Evolutionary conservation across 306 rosid species (phyloP), one percentile per base, ranked within the genome.

Genomic region (Dalbergia oliveri): DNA sequence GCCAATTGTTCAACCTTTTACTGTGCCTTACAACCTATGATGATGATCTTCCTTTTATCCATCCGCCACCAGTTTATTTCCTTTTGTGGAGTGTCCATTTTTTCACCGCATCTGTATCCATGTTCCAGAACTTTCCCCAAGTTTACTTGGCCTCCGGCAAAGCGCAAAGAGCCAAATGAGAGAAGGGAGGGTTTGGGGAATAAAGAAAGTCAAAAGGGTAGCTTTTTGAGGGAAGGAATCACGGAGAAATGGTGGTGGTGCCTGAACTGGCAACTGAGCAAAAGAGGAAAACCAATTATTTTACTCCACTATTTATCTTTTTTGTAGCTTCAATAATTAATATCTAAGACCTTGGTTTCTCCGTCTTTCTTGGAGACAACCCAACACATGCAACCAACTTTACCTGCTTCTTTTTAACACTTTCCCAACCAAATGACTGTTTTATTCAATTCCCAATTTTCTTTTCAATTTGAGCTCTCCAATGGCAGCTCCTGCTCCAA

Each of bases 311-410:
- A 10, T 10, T 35, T 15, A 15, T 41, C 44, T 37, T 37, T 37
- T 37, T 37, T 0, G 41, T 5, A 6, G 4, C 41, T 4, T 3
- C 31, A 26, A 26, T 26, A 37, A 37, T 37, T 37, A 37, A 37
- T 37, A 37, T 4, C 41, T 0, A 2, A 10, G 4, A 81, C 97
- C 77, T 95, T 47, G 99, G 58, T 81, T 90, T 90, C 99, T 95
- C 98, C 98, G 99, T 88, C 94, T 89, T 93, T 93, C 84, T 88
- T 87, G 99, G 97, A 91, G 97, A 47, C 65, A 31, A 18, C 23
- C 11, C 44, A 45, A 79, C 82, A 41, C 80, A 76, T 83, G 80
- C 76, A 81, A 78, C 97, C 85, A 85, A 77, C 88, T 80, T 85
- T 72, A 66, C 73, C 86, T 49, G 78, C 72, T 63, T n/a, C 10